phyloP scores from a whole-genome alignment of 2,329 filamentous ascomycete species.

The Cladobotryum protrusum region DNA sequence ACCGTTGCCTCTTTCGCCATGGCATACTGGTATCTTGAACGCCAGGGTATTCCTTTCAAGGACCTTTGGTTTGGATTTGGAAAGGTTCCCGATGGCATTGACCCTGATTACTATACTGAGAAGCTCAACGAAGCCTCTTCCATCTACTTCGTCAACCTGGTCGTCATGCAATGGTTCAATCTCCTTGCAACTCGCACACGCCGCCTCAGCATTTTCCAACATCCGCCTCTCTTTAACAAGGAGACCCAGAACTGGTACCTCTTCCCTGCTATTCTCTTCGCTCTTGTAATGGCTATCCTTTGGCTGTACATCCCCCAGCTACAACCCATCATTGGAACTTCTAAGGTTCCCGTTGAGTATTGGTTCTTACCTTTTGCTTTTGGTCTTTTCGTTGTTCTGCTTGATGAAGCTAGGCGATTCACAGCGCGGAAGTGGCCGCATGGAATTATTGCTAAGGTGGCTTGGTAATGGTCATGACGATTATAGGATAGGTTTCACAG shows the following conservation, averaged over 20 bases:
- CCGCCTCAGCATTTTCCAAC: slow-evolving; percentile 62
- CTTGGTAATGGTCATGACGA: slow-evolving; percentile 43
- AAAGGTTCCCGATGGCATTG: slow-evolving; percentile 40
- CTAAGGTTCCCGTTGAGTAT: slow-evolving; percentile 60
- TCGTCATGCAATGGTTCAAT: slow-evolving; percentile 79
- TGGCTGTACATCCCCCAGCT: slow-evolving; percentile 63
- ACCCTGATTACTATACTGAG: slow-evolving; percentile 46
- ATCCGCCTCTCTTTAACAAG: slow-evolving; percentile 61
- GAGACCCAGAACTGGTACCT: slow-evolving; percentile 61
- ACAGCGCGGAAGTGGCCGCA: slow-evolving; percentile 53
- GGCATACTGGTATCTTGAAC: slow-evolving; percentile 60
- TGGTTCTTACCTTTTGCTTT: slow-evolving; percentile 74
- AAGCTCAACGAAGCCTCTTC: slow-evolving; percentile 60
- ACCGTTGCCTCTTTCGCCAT: slow-evolving; percentile 56
- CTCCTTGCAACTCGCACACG: slow-evolving; percentile 63
- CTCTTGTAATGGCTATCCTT: slow-evolving; percentile 62
- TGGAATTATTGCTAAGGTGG: slow-evolving; percentile 51
- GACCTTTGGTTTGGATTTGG: slow-evolving; percentile 65
- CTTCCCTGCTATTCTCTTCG: slow-evolving; percentile 64
- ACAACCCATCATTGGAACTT: slow-evolving; percentile 54
- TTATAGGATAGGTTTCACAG: too few species aligned
- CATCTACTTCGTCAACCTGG: slow-evolving; percentile 74
- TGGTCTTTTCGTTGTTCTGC: slow-evolving; percentile 49
- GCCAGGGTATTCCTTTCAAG: slow-evolving; percentile 57
- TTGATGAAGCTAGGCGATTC: slow-evolving; percentile 64